These are phyloP conservation scores for Physcia stellaris DNA, from an alignment of 495 filamentous ascomycete genomes.

Conservation along the genomic window DNA sequence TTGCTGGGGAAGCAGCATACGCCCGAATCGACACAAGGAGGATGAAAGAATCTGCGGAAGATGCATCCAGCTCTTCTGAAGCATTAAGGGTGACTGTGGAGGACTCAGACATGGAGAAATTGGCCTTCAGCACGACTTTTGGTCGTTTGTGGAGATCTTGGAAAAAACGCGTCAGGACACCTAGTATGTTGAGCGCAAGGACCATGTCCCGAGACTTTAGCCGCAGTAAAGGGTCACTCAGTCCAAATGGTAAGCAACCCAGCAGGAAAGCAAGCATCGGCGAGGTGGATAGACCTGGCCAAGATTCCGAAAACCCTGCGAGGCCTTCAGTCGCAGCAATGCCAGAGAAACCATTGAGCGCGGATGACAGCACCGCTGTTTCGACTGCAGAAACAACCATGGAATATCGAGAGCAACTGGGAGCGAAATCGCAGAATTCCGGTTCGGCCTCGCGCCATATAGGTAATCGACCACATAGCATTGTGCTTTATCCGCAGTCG, in stretches of 20 bases:
- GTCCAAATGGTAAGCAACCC: background rate
- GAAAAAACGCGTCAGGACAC: constrained; percentile 59
- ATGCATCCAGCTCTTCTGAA: constrained; percentile 15
- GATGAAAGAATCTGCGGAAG: constrained; percentile 6
- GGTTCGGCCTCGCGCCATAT: too few relatives aligned
- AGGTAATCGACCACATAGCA: too few relatives aligned
- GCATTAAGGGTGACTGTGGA: constrained; percentile 64
- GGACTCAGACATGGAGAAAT: constrained; percentile 83
- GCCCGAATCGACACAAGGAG: constrained; percentile 43
- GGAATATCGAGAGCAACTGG: too few relatives aligned
- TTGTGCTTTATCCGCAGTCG: too few relatives aligned
- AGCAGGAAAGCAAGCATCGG: constrained; percentile 14
- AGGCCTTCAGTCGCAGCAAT: constrained; percentile 11
- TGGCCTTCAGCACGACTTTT: constrained; percentile 76
- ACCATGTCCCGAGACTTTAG: constrained; percentile 7
- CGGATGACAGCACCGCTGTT: constrained; percentile 44
- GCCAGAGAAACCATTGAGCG: constrained; percentile 24
- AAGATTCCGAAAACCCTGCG: constrained; percentile 1
- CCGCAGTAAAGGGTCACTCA: constrained; percentile 6
- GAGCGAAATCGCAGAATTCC: too few relatives aligned
- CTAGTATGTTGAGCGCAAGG: constrained; percentile 15
- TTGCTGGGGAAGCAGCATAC: constrained; percentile 82
- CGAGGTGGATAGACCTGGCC: constrained; percentile 7
- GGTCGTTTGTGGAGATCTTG: constrained; percentile 90
- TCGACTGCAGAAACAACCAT: constrained; percentile 57